phyloP scores from a whole-genome alignment of 78 protist species.

The Tieghemostelium lacteum region DNA sequence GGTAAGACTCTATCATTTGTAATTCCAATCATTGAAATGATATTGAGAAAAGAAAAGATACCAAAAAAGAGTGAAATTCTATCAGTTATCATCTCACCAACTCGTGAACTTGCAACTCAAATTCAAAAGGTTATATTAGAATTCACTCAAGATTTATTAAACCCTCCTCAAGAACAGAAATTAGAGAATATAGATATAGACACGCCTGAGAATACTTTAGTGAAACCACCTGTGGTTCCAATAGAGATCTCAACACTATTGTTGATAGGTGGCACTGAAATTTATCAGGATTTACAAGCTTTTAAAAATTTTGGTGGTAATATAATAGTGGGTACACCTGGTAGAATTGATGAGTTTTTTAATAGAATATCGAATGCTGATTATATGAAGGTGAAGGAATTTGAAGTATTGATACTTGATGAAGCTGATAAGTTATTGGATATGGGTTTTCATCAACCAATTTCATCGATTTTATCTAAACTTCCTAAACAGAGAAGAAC shows the following conservation, averaged over 20 bases:
- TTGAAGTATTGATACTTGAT: conserved; percentile 93
- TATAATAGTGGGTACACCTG: conserved; percentile 93
- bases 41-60: conserved; percentile 44
- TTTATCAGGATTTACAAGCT: conserved; percentile 43
- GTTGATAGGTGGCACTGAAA: conserved; percentile 56
- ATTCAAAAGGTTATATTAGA: conserved; percentile 47
- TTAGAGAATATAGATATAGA: background rate
- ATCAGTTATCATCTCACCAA: conserved; percentile 74
- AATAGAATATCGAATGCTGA: conserved; percentile 18
- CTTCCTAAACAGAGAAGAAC: conserved; percentile 93
- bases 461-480: conserved; percentile 64
- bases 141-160: conserved; percentile 9
- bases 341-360: conserved; percentile 85
- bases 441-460: conserved; percentile 81
- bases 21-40: conserved; percentile 92
- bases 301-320: conserved; percentile 78
- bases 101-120: conserved; percentile 83
- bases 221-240: background rate
- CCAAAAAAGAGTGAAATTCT: conserved; percentile 37
- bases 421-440: conserved; percentile 92
- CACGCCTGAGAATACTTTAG: background rate
- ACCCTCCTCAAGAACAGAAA: background rate
- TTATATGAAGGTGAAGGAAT: conserved; percentile 36
- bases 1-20: conserved; percentile 97
- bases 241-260: conserved; percentile 27